Base-by-base conservation (phyloP, 305 asterid genomes). In the Solanum chacoense region DNA sequence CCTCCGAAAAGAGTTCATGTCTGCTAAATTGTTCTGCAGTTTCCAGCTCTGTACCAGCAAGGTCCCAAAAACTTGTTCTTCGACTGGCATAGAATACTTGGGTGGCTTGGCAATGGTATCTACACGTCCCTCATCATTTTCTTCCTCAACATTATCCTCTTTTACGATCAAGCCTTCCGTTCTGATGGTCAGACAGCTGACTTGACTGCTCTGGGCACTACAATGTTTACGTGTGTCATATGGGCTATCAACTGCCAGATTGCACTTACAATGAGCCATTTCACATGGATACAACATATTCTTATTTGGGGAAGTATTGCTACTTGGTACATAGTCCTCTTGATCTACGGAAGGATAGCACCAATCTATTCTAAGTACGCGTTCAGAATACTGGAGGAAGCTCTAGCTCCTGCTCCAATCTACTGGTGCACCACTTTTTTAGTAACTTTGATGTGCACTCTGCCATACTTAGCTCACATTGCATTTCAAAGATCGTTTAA, bases 1-100 rank as follows among this genome's bases (percentile, higher is more conserved):
- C 75, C 84, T 74, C 87, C 28, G 16, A 65, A 88, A 55, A 75
- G 84, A 74, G 36, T 42, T 80, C 85, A 80, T 80, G n/a, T 10
- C 69, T 81, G 71, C 28, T 45, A 81, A 28, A 38, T 63, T 85
- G 7, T 20, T 81, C 42, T 88, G 91, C 93, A 94, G 99, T 96
- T 95, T 91, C 99, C 98, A 34, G 97, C 99, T 29, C 88, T 96
- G 40, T 96, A 96, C 85, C 98, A 95, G 79, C 99, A 96, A 93
- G 99, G 99, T 8, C 95, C 96, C 22, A 92, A 90, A 84, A 96
- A 96, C 84, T 34, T 93, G 36, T 95, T 93, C 95, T 96, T 96
- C 87, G 95, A 92, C 91, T 96, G 99, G 99, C 91, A 87, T 35
- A 87, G 95, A 38, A 95, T 96, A 81, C 87, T 92, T 2, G 98